Base-by-base conservation (phyloP, 495 filamentous ascomycete species). In the Sporormia fimetaria region DNA sequence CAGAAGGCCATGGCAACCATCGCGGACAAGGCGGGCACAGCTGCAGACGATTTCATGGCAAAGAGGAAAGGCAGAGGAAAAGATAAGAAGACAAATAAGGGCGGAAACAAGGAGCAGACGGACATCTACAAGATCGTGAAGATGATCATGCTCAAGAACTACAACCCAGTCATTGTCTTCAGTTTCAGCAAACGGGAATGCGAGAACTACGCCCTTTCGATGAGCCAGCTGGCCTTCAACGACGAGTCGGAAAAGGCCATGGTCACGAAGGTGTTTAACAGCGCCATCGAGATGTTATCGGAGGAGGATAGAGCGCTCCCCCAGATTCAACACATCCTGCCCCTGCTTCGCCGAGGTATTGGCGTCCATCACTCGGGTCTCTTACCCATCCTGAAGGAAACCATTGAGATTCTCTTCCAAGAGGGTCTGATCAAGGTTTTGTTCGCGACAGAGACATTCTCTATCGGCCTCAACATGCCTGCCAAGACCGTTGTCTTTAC, bases 401-500 rank as follows among this genome's bases (percentile, higher is more conserved):
- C 87, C 3, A 96, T 98, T 54, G 90, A 98, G 62, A 96, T 98
- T 59, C 67, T 98, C 23, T 98, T 98, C 71, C 90, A 98, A 58
- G 90, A 98, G 60, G 85, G 86, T 42, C 69, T 98, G 35, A 94
- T 98, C 64, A 98, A 98, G 58, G 90, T 94, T 20, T 68, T 98
- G 0, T 98, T 98, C 52, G 90, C 90, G 0, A 98, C 90, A 6
- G 90, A 98, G 60, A 98, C 90, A 0, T 98, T 98, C 66, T 98
- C 90, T 10, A 95, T 96, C 53, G 90, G 90, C 35, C 66, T 98
- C 28, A 98, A 98, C 67, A 98, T 98, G 90, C 90, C 90, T 49
- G 90, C 92, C 20, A 94, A 94, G 63, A 98, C 90, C 5, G 90
- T 98, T 11, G 87, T 98, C 28, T 98, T 98, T 61, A 96, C 92